These are phyloP conservation scores for Bertia moriformis DNA, from an alignment of 2,329 filamentous ascomycete species.

Conservation along the genomic window DNA sequence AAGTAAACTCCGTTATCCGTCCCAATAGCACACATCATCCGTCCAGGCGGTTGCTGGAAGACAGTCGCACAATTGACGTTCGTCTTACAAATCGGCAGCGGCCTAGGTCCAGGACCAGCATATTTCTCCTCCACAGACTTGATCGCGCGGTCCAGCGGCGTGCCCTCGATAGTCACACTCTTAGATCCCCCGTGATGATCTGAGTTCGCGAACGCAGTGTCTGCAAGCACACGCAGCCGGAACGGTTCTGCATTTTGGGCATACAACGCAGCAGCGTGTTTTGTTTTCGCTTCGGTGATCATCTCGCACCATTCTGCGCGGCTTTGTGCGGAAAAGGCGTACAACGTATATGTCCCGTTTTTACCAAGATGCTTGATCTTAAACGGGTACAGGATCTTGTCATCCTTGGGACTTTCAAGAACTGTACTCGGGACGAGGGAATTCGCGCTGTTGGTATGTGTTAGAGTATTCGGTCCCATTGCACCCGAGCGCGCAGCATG, in stretches of 20 bases:
- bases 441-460: constrained; percentile 22
- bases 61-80: constrained; percentile 85
- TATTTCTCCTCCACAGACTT: constrained; percentile 72
- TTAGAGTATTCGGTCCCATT: constrained; percentile 38
- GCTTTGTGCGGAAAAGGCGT: constrained; percentile 61
- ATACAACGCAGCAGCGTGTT: constrained; percentile 75
- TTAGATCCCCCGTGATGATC: constrained; percentile 42
- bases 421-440: constrained; percentile 28
- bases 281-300: constrained; percentile 88
- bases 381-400: constrained; percentile 85
- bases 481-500: constrained; percentile 43
- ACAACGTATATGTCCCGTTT: constrained; percentile 71
- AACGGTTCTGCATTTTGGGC: constrained; percentile 94
- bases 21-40: constrained; percentile 79
- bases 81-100: constrained; percentile 67
- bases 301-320: constrained; percentile 83
- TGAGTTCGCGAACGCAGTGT: constrained; percentile 65
- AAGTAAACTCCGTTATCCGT: constrained; percentile 91
- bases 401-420: constrained; percentile 42
- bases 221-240: constrained; percentile 76
- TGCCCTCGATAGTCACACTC: constrained; percentile 70
- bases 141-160: constrained; percentile 81
- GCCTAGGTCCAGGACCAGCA: constrained; percentile 47
- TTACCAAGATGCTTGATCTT: constrained; percentile 89
- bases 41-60: constrained; percentile 64